phyloP scores from a whole-genome alignment of 495 filamentous ascomycete genomes.

The Neurospora sp. region DNA sequence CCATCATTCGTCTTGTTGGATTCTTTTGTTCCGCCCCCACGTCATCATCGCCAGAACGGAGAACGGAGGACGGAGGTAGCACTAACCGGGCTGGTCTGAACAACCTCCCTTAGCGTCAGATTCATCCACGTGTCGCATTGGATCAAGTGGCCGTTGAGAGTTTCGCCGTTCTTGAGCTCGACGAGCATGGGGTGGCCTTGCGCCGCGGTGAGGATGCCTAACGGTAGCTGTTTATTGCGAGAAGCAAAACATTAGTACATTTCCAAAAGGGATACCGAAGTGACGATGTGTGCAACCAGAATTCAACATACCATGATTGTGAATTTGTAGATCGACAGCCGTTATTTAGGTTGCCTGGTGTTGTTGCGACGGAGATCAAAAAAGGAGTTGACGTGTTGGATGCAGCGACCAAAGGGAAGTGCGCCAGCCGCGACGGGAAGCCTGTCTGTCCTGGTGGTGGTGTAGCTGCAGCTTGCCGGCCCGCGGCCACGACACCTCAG shows the following conservation, averaged over 20 bases:
- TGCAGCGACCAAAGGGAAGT: not conserved
- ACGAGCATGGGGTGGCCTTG: conserved; percentile 99
- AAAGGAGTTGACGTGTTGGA: not conserved
- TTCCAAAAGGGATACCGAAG: not conserved
- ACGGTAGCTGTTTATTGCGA: conserved; percentile 54
- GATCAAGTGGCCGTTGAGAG: conserved; percentile 88
- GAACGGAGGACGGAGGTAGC: not conserved
- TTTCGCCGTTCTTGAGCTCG: conserved; percentile 98
- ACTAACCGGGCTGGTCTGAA: conserved; percentile 79
- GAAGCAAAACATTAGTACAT: not conserved
- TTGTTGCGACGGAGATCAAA: not conserved
- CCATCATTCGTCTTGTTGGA: not conserved
- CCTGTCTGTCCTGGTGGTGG: not conserved
- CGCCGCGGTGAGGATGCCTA: conserved; percentile 87
- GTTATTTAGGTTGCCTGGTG: not conserved
- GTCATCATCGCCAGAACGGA: not conserved
- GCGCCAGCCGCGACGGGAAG: not conserved
- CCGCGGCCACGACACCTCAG: not conserved
- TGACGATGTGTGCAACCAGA: not conserved
- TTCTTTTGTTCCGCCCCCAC: not conserved
- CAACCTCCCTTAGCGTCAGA: conserved; percentile 88
- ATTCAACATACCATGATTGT: not conserved
- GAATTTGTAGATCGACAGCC: not conserved
- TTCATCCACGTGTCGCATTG: conserved; percentile 99
- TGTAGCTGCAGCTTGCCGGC: not conserved